Evolutionary conservation across 108 stramenopile species (phyloP).

Genomic region (Hondaea fermentalgiana): DNA sequence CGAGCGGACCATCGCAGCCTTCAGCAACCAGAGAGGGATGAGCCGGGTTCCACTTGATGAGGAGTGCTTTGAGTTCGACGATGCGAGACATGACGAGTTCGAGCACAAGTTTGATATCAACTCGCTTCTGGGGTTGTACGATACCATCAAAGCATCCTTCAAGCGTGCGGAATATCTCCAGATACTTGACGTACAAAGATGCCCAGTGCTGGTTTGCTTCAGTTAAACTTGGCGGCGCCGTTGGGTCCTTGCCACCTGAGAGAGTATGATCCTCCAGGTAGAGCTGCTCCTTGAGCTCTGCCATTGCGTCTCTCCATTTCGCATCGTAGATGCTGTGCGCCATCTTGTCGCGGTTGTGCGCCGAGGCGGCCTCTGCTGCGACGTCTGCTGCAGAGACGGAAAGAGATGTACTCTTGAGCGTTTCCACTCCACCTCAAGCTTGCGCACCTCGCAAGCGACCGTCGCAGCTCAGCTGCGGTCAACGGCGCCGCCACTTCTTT

Average conservation of each 20-base stretch:
- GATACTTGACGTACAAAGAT: conserved; percentile 64
- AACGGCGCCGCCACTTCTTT: too few relatives aligned
- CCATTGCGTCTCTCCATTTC: conserved; percentile 55
- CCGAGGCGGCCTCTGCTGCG: too few relatives aligned
- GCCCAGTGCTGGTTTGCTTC: conserved; percentile 68
- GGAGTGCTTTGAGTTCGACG: conserved; percentile 57
- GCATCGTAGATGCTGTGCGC: conserved; percentile 40
- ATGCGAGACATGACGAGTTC: conserved; percentile 66
- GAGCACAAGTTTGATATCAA: conserved; percentile 59
- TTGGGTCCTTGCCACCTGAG: conserved; percentile 16
- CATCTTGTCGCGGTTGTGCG: background rate
- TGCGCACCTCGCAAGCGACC: too few relatives aligned
- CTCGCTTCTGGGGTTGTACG: conserved; percentile 73
- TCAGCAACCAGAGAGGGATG: conserved; percentile 51
- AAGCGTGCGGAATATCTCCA: conserved; percentile 56
- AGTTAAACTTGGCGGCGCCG: background rate
- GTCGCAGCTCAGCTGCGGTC: too few relatives aligned
- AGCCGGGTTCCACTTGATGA: conserved; percentile 76
- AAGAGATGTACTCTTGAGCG: too few relatives aligned
- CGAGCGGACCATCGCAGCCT: conserved; percentile 40
- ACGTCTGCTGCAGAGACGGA: too few relatives aligned
- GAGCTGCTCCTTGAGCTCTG: conserved; percentile 55
- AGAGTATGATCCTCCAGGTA: conserved; percentile 47
- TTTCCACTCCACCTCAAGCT: too few relatives aligned
- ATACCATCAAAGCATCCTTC: conserved; percentile 63